These are phyloP conservation scores for Yamadazyma blattariae DNA, from an alignment of 1,139 yeast species.

Conservation along the genomic window DNA sequence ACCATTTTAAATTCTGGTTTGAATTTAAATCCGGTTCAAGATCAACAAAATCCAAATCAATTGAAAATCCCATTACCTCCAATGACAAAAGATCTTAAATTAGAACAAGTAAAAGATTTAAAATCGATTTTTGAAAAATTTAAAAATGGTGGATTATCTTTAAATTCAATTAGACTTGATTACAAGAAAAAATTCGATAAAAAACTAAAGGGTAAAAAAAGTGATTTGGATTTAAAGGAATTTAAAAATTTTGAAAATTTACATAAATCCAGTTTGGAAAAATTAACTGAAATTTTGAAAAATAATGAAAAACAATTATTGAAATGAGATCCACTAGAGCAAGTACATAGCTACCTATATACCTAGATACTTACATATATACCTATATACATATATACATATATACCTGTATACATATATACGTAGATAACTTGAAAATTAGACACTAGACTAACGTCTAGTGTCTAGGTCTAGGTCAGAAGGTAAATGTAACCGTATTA, in stretches of 20 bases:
- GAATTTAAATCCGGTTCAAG: constrained; percentile 77
- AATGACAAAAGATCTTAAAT: constrained; percentile 65
- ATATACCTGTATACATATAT: no score
- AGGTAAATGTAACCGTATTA: constrained; percentile 21
- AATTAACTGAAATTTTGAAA: constrained; percentile 57
- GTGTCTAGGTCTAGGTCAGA: no score
- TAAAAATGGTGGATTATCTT: constrained; percentile 49
- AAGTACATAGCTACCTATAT: background rate
- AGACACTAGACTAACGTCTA: no score
- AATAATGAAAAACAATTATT: constrained; percentile 52
- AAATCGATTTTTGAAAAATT: constrained; percentile 64
- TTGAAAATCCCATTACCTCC: constrained; percentile 76
- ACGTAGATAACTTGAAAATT: no score
- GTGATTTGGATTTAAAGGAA: constrained; percentile 53
- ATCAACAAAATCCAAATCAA: constrained; percentile 68
- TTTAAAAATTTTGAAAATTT: constrained; percentile 62
- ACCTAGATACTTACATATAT: no score
- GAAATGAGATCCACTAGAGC: constrained; percentile 15
- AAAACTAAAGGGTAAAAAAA: constrained; percentile 47
- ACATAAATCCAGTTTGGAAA: constrained; percentile 60
- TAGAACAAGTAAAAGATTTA: constrained; percentile 54
- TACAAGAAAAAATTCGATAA: constrained; percentile 57
- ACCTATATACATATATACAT: no score
- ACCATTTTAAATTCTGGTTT: constrained; percentile 66
- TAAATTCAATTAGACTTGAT: constrained; percentile 62